Evolutionary conservation across 2,329 filamentous ascomycete species (phyloP), one percentile per base, ranked within the genome.

Genomic region (Fusarium pininemorale): DNA sequence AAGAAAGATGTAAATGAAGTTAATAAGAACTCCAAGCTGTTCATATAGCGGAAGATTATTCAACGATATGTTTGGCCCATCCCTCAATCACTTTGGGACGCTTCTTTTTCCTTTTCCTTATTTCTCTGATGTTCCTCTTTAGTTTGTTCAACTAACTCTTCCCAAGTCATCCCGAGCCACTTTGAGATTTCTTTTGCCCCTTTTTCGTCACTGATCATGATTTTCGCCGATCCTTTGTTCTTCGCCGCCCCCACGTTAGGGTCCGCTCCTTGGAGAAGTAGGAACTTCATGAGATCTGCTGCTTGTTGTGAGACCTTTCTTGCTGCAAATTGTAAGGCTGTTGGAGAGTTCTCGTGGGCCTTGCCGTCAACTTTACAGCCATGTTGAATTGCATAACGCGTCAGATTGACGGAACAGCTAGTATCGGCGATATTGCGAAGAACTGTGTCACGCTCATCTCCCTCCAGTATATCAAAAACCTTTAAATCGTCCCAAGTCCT

Each of bases 311-410:
- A 20, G 3, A 5, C 7, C 3, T 26, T 20, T 6, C n/a, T 26
- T 7, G 48, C n/a, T 15, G 48, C 30, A 2, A 10, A 2, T 2
- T 51, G 48, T 3, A 51, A 51, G 8, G 30, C 16, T 3, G 48
- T 37, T 14, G 12, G 30, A 32, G 3, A 3, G 10, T 8, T 12
- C 0, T 5, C 0, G 1, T 11, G 24, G 24, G 7, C 4, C 22
- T 24, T 24, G 2, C 5, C 0, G 3, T 51, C 2, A 7, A 32
- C 30, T 18, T 4, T 0, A 4, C 10, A 35, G 15, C 48, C 48
- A 20, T 35, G 22, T 9, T n/a, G 11, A 3, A 35, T 24, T 9
- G 12, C 48, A n/a, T 51, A 32, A 16, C 10, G 15, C 15, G 28
- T 20, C 7, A 50, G 1, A 9, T 32, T 50, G 4, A 50, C 11